Conservation (phyloP, 164 flowering plant species). For the Echeveria elegans region DNA sequence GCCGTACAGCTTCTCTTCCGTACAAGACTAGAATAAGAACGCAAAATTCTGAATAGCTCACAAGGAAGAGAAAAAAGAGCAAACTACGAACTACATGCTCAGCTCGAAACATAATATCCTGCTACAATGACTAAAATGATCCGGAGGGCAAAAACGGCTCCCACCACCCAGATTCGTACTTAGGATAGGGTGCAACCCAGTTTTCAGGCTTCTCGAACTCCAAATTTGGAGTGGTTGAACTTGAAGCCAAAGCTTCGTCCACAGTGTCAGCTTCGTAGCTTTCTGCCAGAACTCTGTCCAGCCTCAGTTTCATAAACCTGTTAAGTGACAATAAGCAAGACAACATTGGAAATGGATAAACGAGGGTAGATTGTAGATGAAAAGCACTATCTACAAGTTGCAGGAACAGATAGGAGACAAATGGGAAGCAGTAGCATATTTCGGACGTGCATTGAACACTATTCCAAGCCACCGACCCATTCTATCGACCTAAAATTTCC, state of each 20-base stretch:
- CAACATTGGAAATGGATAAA: background rate
- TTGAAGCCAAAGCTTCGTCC: constrained; percentile 83
- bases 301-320: constrained; percentile 95
- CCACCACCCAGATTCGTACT: constrained; percentile 98
- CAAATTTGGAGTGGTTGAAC: constrained; percentile 50
- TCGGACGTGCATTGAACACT: too few relatives aligned
- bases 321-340: constrained; percentile 1
- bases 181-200: constrained; percentile 93
- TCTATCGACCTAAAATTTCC: too few relatives aligned
- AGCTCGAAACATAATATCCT: background rate
- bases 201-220: constrained; percentile 77
- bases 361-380: too few relatives aligned
- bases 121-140: constrained; percentile 13
- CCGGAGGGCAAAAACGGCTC: constrained; percentile 60
- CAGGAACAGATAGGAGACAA: too few relatives aligned
- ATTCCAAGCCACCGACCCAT: too few relatives aligned
- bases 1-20: background rate
- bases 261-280: constrained; percentile 63
- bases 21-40: background rate
- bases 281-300: constrained; percentile 74
- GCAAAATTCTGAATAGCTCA: background rate
- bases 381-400: too few relatives aligned
- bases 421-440: too few relatives aligned
- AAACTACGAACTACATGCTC: background rate
- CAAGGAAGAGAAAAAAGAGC: background rate